Evolutionary conservation across 306 rosid species (phyloP).

Genomic region (Ochetophila trinervis): DNA sequence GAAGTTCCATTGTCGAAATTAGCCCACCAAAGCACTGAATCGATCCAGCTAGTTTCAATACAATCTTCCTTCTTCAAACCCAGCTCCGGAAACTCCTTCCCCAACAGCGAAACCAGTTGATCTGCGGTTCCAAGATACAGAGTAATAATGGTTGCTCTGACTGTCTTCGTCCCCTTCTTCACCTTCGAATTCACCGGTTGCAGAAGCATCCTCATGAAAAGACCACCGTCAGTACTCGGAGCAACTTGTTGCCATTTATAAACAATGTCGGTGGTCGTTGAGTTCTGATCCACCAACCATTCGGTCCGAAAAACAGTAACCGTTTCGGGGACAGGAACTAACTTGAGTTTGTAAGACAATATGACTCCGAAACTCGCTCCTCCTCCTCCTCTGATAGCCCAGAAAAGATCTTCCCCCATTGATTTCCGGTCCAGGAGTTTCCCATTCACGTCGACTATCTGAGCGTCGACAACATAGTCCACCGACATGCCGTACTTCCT

Average conservation of each 20-base stretch:
- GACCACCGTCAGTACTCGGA: conserved; percentile 33
- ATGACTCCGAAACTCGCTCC: conserved; percentile 67
- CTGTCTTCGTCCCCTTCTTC: conserved; percentile 23
- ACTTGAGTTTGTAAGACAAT: conserved; percentile 38
- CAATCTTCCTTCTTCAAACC: conserved; percentile 47
- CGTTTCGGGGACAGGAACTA: conserved; percentile 43
- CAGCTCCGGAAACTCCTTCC: conserved; percentile 46
- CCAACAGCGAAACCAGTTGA: conserved; percentile 36
- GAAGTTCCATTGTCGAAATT: neutral
- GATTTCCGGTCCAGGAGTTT: conserved; percentile 34
- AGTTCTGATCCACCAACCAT: conserved; percentile 35
- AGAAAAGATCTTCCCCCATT: conserved; percentile 52
- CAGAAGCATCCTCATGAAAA: conserved; percentile 52
- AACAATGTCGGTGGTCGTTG: conserved; percentile 23
- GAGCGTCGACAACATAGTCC: conserved; percentile 45
- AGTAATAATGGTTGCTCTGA: conserved; percentile 34
- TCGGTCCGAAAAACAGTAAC: conserved; percentile 42
- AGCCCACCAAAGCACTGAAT: conserved; percentile 37
- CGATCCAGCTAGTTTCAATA: conserved; percentile 53
- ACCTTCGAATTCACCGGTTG: conserved; percentile 32
- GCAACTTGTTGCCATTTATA: conserved; percentile 49
- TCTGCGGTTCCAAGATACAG: conserved; percentile 50
- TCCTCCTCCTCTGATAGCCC: conserved; percentile 64
- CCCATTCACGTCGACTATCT: conserved; percentile 44
- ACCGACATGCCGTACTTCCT: conserved; percentile 45